A percentile compares a stretch with the other conserved stretches of the same genome.
phyloP scores from a whole-genome alignment of 108 stramenopile species.

The Cyclotella sp. region DNA sequence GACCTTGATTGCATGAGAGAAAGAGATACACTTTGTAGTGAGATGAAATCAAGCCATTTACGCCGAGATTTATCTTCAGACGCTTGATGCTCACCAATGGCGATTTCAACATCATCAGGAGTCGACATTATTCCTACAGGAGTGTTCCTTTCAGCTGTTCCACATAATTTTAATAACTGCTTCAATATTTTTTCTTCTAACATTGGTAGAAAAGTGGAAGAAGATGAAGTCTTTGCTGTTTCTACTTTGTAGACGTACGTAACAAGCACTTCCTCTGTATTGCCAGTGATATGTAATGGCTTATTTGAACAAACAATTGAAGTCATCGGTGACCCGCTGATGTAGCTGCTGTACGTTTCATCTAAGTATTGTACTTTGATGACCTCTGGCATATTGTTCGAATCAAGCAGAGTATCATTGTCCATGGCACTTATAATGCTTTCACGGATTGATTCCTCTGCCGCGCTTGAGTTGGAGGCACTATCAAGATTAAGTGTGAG shows the following conservation, averaged over 20 bases:
- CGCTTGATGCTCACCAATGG: background rate
- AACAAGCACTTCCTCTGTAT: constrained; percentile 5
- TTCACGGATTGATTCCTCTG: constrained; percentile 30
- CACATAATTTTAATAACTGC: constrained; percentile 10
- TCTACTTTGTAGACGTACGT: constrained; percentile 46
- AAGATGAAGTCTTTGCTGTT: constrained; percentile 17
- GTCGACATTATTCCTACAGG: constrained; percentile 4
- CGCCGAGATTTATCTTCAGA: background rate
- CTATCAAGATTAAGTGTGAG: constrained; percentile 20
- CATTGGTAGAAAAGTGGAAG: constrained; percentile 23
- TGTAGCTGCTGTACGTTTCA: constrained; percentile 26
- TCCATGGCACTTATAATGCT: constrained; percentile 24
- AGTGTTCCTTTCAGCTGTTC: background rate
- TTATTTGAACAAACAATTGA: constrained; percentile 2
- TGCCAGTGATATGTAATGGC: background rate
- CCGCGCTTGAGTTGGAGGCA: background rate
- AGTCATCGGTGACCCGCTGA: too few species aligned
- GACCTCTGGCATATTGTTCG: constrained; percentile 26
- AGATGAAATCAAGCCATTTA: background rate
- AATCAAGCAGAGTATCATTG: constrained; percentile 26
- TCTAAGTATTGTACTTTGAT: constrained; percentile 35
- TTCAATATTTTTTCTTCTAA: constrained; percentile 33
- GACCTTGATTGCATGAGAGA: background rate
- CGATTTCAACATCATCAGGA: constrained; percentile 16
- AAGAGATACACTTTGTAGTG: background rate